Conservation (phyloP, 495 filamentous ascomycete genomes). For the Tuber indicum region DNA sequence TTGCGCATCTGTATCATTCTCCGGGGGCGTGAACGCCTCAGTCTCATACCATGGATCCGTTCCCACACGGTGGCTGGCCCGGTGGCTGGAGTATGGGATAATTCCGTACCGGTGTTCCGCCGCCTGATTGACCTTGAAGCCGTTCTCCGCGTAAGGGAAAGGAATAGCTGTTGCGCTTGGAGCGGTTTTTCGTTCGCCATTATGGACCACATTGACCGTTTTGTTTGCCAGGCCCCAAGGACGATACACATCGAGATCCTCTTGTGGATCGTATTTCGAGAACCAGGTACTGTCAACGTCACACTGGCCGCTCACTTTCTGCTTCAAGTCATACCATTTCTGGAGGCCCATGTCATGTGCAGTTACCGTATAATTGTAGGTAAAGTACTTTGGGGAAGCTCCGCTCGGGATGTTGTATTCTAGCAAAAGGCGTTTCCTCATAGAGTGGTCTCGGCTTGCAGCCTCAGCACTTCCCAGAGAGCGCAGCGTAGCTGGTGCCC, state of each 20-base stretch:
- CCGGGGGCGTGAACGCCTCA: neutral
- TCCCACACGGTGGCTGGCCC: neutral
- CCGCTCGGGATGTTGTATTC: neutral
- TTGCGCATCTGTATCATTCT: neutral
- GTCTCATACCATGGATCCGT: conserved; percentile 1
- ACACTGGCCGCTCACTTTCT: neutral
- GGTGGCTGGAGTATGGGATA: neutral
- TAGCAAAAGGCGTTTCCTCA: neutral
- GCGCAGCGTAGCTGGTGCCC: neutral
- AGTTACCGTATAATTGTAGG: neutral
- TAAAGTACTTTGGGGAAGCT: neutral
- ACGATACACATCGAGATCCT: conserved; percentile 1
- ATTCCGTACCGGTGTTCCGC: neutral
- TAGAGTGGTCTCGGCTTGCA: neutral
- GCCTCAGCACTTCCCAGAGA: conserved; percentile 6
- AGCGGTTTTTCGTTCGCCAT: conserved; percentile 6
- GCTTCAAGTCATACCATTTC: conserved; percentile 3
- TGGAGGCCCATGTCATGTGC: neutral
- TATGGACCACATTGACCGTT: neutral
- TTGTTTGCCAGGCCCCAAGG: neutral
- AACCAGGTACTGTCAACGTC: neutral
- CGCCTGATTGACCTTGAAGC: no score
- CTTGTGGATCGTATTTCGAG: neutral
- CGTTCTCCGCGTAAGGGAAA: neutral
- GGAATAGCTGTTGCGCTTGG: neutral